phyloP scores from a whole-genome alignment of 2,329 filamentous ascomycete species.

The Stemphylium beticola region DNA sequence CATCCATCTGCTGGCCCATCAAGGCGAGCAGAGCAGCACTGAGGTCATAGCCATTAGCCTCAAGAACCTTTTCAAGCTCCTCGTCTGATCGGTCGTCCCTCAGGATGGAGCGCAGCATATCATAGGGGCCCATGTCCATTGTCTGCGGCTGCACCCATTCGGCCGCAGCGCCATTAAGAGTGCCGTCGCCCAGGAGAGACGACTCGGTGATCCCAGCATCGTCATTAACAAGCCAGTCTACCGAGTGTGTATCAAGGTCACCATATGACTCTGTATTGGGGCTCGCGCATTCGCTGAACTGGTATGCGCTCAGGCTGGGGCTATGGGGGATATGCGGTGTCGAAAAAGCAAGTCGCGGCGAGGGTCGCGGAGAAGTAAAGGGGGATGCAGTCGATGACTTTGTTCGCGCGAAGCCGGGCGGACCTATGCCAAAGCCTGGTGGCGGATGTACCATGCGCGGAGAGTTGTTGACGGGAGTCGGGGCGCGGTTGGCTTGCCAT shows the following conservation, averaged over 20 bases:
- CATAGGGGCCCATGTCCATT: slow-evolving; percentile 95
- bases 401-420: slow-evolving; percentile 75
- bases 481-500: slow-evolving; percentile 78
- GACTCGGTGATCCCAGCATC: slow-evolving; percentile 84
- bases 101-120: slow-evolving; percentile 94
- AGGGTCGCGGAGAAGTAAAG: slow-evolving; percentile 91
- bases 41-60: slow-evolving; percentile 88
- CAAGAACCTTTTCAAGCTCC: slow-evolving; percentile 90
- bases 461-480: slow-evolving; percentile 82
- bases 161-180: slow-evolving; percentile 78
- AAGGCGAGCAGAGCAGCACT: slow-evolving; percentile 89
- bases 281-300: slow-evolving; percentile 78
- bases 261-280: slow-evolving; percentile 86
- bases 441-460: slow-evolving; percentile 82
- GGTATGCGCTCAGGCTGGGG: slow-evolving; percentile 91
- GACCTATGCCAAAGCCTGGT: slow-evolving; percentile 75
- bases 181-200: slow-evolving; percentile 70
- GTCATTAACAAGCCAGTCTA: slow-evolving; percentile 93
- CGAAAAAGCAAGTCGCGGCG: slow-evolving; percentile 86
- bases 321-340: slow-evolving; percentile 92
- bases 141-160: slow-evolving; percentile 75
- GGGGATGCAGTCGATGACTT: slow-evolving; percentile 80
- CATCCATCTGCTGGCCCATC: slow-evolving; percentile 73
- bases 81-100: slow-evolving; percentile 89
- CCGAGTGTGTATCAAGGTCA: slow-evolving; percentile 90